These are phyloP conservation scores for Alliaria petiolata DNA, from an alignment of 345 rosid genomes.

Conservation along the genomic window DNA sequence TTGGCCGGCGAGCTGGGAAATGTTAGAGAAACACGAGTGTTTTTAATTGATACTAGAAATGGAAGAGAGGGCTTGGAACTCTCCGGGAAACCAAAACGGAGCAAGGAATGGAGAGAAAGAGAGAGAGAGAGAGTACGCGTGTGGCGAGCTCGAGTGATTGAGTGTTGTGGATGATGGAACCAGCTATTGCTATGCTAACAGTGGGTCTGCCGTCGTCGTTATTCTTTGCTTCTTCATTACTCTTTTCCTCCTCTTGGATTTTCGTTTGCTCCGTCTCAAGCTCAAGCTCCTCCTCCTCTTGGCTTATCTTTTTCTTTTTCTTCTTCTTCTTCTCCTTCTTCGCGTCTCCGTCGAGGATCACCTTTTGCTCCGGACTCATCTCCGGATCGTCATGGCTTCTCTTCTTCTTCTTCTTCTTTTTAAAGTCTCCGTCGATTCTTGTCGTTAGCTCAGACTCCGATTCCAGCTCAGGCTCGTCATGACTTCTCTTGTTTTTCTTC, in stretches of 20 bases:
- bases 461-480: constrained; percentile 19
- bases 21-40: neutral
- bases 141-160: constrained; percentile 95
- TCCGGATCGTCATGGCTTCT: constrained; percentile 19
- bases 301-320: constrained; percentile 34
- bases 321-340: constrained; percentile 43
- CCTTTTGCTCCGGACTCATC: constrained; percentile 10
- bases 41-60: neutral
- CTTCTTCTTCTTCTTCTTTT: constrained; percentile 14
- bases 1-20: constrained; percentile 78
- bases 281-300: constrained; percentile 13
- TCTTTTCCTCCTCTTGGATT: constrained; percentile 8
- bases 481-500: constrained; percentile 42
- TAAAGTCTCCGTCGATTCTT: neutral
- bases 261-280: constrained; percentile 11
- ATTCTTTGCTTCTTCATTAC: constrained; percentile 12
- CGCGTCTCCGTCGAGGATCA: constrained; percentile 36
- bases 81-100: neutral
- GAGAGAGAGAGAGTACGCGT: constrained; percentile 48
- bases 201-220: constrained; percentile 36
- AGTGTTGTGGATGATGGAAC: constrained; percentile 90
- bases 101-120: neutral
- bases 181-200: constrained; percentile 82
- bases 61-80: neutral
- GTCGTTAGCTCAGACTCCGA: constrained; percentile 22